These are phyloP conservation scores for Orychophragmus violaceus DNA, from an alignment of 345 rosid species.

Conservation along the genomic window DNA sequence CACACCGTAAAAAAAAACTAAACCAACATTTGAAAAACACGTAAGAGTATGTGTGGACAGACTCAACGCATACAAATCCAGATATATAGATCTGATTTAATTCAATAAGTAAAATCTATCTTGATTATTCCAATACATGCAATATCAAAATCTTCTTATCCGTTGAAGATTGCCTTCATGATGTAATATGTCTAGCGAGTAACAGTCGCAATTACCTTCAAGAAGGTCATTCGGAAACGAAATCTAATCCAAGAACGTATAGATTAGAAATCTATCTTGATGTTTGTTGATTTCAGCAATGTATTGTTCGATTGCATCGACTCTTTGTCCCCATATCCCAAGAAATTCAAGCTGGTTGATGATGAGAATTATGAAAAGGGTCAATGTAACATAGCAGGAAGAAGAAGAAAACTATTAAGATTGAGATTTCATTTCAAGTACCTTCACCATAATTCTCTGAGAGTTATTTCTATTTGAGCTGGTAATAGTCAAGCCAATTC, in stretches of 20 bases:
- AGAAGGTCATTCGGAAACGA: too few species aligned
- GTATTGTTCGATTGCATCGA: slow-evolving; percentile 75
- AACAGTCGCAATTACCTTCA: too few species aligned
- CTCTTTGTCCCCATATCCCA: slow-evolving; percentile 66
- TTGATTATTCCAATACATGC: background rate
- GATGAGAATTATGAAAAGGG: background rate
- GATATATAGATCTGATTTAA: background rate
- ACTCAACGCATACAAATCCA: background rate
- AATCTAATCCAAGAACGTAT: too few species aligned
- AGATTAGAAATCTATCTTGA: slow-evolving; percentile 62
- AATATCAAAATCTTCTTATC: background rate
- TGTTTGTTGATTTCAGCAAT: slow-evolving; percentile 49
- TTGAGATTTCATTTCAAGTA: background rate
- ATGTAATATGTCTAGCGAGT: too few species aligned
- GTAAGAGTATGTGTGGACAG: too few species aligned
- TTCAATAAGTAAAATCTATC: background rate
- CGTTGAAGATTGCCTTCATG: too few species aligned
- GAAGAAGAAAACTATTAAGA: background rate
- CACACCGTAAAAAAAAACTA: too few species aligned
- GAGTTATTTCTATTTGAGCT: too few species aligned
- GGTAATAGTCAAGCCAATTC: too few species aligned
- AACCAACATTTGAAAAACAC: too few species aligned
- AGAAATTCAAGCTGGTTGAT: slow-evolving; percentile 78
- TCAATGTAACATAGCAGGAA: slow-evolving; percentile 1
- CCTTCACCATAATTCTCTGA: too few species aligned